phyloP scores from a whole-genome alignment of 257 asterid species.

The Salvia hispanica region DNA sequence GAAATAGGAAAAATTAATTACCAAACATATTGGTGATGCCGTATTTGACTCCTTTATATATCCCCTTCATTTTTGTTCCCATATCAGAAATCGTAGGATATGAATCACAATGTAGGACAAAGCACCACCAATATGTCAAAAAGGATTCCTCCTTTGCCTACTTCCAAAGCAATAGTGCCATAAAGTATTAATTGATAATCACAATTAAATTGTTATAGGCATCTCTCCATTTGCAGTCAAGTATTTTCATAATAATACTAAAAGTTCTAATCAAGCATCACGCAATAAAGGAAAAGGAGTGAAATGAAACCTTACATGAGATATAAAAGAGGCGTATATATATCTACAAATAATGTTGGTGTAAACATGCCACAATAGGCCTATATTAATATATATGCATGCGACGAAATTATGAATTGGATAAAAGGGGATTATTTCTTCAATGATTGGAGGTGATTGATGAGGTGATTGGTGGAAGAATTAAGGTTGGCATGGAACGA shows the following conservation, averaged over 20 bases:
- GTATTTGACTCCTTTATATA: slow-evolving; percentile 65
- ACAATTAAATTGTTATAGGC: not conserved
- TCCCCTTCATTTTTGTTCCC: slow-evolving; percentile 76
- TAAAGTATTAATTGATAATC: not conserved
- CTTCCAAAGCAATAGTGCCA: slow-evolving; percentile 32
- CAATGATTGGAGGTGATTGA: not conserved
- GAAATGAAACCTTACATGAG: slow-evolving; percentile 39
- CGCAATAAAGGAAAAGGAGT: not conserved
- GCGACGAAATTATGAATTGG: slow-evolving; percentile 3
- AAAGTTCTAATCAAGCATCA: not conserved
- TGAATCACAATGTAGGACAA: slow-evolving; percentile 34
- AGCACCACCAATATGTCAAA: slow-evolving; percentile 35
- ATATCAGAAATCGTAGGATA: slow-evolving; percentile 25
- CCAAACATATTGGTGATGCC: slow-evolving; percentile 64
- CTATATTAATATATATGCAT: slow-evolving; percentile 38
- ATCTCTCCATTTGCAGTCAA: not conserved
- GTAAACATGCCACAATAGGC: slow-evolving; percentile 34
- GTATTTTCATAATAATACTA: slow-evolving; percentile 9
- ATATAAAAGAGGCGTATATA: slow-evolving; percentile 34
- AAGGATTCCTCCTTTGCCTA: slow-evolving; percentile 46
- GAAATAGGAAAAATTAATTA: slow-evolving; percentile 19
- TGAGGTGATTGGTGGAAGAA: not conserved
- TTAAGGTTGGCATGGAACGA: not conserved
- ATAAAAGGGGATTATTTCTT: slow-evolving; percentile 2
- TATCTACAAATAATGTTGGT: slow-evolving; percentile 27